Conservation (phyloP, 371 early-diverging fungal species). For the Mortierella sp. region DNA sequence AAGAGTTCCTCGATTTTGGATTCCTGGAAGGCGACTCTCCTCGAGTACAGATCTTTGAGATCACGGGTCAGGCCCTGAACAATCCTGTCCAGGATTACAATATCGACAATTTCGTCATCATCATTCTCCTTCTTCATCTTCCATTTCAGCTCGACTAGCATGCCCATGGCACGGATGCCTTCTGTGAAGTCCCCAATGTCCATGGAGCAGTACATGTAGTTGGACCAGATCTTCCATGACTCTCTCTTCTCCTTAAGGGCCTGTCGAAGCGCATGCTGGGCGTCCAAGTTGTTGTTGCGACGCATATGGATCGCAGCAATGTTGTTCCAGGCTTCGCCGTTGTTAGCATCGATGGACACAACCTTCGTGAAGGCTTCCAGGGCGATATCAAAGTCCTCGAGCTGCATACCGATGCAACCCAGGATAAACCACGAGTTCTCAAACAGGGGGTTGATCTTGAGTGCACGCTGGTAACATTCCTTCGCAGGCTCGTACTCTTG, state of each 20-base stretch:
- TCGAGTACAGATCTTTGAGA: constrained; percentile 66
- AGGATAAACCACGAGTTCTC: constrained; percentile 96
- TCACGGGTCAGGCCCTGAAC: constrained; percentile 77
- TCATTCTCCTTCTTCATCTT: constrained; percentile 56
- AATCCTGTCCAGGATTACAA: constrained; percentile 77
- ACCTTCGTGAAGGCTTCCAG: constrained; percentile 81
- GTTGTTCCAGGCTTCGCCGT: constrained; percentile 98
- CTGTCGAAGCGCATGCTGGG: constrained; percentile 85
- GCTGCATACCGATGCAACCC: constrained; percentile 93
- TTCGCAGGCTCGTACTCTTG: constrained; percentile 66
- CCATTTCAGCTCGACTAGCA: constrained; percentile 82
- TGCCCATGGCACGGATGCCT: constrained; percentile 88
- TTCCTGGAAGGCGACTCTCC: constrained; percentile 42
- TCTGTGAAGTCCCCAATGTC: constrained; percentile 86
- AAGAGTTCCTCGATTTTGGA: constrained; percentile 63
- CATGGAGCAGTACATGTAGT: constrained; percentile 82
- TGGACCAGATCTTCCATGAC: constrained; percentile 93
- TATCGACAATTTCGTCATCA: constrained; percentile 79
- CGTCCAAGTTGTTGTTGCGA: constrained; percentile 76
- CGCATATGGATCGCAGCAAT: constrained; percentile 86
- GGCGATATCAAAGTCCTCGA: constrained; percentile 83
- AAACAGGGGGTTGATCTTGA: constrained; percentile 94
- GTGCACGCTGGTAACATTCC: constrained; percentile 76
- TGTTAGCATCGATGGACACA: constrained; percentile 80
- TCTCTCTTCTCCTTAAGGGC: constrained; percentile 85